A percentile compares a stretch with the other conserved stretches of the same genome.
phyloP scores from a whole-genome alignment of 352 stramenopile species.

The Globisporangium paroecandrum region DNA sequence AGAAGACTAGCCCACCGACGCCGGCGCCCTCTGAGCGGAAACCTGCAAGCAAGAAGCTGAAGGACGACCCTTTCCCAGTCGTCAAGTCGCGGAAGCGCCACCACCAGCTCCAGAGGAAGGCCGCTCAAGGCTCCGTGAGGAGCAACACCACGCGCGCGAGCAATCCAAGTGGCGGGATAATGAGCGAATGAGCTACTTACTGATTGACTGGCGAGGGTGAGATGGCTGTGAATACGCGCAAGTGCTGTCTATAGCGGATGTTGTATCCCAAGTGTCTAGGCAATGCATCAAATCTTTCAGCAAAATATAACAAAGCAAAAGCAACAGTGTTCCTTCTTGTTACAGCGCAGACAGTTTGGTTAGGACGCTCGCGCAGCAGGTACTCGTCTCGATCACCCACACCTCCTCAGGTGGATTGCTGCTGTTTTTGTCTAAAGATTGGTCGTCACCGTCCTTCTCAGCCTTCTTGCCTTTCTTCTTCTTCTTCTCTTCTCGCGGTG shows the following conservation, averaged over 20 bases:
- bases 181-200: not conserved
- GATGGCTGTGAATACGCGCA: not conserved
- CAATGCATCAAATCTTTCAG: not conserved
- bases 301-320: not conserved
- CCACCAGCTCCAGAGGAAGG: not conserved
- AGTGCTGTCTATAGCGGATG: not conserved
- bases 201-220: not conserved
- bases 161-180: not conserved
- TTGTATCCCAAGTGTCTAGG: not conserved
- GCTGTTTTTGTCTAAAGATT: not conserved
- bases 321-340: not conserved
- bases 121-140: not conserved
- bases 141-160: not conserved
- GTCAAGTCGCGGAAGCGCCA: not conserved
- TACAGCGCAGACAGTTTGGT: slow-evolving; percentile 30
- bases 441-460: not conserved
- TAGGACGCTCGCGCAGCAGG: slow-evolving; percentile 75
- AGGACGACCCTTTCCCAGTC: not conserved
- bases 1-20: not conserved
- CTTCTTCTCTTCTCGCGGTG: not conserved
- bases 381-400: slow-evolving; percentile 80
- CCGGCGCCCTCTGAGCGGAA: not conserved
- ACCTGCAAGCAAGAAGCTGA: not conserved
- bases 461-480: not conserved
- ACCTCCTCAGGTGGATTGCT: slow-evolving; percentile 10